These are phyloP conservation scores for Candida maltosa DNA, from an alignment of 805 yeast species.

Conservation along the genomic window DNA sequence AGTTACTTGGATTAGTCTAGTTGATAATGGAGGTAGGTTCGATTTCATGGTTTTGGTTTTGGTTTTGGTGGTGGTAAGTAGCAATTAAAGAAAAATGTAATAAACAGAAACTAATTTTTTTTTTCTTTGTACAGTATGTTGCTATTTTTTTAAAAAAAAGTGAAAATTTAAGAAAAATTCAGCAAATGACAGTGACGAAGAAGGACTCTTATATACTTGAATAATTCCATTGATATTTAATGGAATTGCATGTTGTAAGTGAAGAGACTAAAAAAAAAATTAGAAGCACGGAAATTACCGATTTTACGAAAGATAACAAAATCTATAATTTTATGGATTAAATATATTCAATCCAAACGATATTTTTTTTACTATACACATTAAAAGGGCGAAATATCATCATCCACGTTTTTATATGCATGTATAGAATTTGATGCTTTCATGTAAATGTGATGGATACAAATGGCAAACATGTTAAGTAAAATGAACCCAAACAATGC, in stretches of 20 bases:
- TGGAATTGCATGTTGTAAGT: no score
- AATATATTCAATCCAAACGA: no score
- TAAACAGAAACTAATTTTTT: neutral
- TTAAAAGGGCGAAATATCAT: constrained; percentile 33
- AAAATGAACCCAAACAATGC: constrained; percentile 33
- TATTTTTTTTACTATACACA: no score
- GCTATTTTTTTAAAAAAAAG: no score
- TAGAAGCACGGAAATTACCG: no score
- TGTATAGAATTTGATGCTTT: constrained; percentile 23
- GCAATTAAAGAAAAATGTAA: neutral
- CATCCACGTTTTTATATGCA: constrained; percentile 33
- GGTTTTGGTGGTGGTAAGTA: constrained; percentile 1
- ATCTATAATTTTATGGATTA: no score
- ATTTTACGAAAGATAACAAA: no score
- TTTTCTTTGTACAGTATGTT: neutral
- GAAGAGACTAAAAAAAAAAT: no score
- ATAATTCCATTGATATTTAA: no score
- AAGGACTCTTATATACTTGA: no score
- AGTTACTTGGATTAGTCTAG: constrained; percentile 49
- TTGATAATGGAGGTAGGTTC: constrained; percentile 14
- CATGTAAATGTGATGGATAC: constrained; percentile 35
- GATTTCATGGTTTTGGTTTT: constrained; percentile 1
- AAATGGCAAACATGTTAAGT: constrained; percentile 33
- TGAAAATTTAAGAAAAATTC: no score
- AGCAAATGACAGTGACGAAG: no score